Percentiles rank a stretch among this genome's conserved stretches.
Evolutionary conservation across 495 filamentous ascomycete genomes (phyloP).

Genomic region (Aspergillus avenaceus): DNA sequence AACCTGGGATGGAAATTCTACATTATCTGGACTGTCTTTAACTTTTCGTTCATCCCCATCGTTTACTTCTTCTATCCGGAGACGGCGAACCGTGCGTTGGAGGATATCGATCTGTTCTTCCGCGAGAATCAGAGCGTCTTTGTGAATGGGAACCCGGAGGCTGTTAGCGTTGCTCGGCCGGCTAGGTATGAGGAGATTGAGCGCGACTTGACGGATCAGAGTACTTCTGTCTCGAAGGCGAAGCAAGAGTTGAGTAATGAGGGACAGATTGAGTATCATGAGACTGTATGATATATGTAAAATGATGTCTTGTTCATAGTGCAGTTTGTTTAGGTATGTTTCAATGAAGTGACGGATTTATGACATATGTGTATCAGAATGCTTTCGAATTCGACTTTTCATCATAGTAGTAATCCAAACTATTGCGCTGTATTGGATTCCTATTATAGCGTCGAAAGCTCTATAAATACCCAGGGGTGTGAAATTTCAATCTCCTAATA

Average conservation of each 20-base stretch:
- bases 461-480: too few species aligned
- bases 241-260: neutral
- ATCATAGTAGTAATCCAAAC: too few species aligned
- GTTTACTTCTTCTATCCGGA: slow-evolving; percentile 44
- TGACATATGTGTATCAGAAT: too few species aligned
- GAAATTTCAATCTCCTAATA: too few species aligned
- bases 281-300: neutral
- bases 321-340: too few species aligned
- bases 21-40: slow-evolving; percentile 57
- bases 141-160: neutral
- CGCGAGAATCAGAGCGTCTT: neutral
- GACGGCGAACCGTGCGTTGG: slow-evolving; percentile 41
- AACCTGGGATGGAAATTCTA: slow-evolving; percentile 55
- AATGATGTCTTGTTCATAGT: too few species aligned
- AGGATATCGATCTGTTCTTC: slow-evolving; percentile 34
- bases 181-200: neutral
- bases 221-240: neutral
- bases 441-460: too few species aligned
- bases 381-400: too few species aligned
- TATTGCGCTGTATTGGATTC: too few species aligned
- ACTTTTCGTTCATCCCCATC: slow-evolving; percentile 42
- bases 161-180: neutral
- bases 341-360: too few species aligned
- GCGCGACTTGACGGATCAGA: neutral
- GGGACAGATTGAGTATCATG: neutral